Conservation (phyloP, 2,329 filamentous ascomycete species). For the Talaromyces islandicus region DNA sequence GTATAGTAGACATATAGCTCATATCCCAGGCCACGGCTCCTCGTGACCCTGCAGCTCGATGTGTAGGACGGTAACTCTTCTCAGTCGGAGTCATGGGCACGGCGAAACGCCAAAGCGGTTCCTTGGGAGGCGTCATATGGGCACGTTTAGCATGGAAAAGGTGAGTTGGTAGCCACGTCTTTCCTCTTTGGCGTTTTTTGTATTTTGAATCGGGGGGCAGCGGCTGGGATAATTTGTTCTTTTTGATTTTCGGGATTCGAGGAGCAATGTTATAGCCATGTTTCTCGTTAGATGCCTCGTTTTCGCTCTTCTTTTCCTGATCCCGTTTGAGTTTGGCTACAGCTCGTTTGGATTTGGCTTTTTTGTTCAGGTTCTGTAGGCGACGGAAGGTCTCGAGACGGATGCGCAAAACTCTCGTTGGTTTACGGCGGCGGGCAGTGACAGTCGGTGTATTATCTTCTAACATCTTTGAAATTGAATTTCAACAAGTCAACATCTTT, state of each 20-base stretch:
- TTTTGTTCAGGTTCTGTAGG: conserved; percentile 55
- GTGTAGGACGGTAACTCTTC: conserved; percentile 83
- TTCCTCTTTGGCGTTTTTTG: conserved; percentile 76
- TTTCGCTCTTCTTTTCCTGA: conserved; percentile 16
- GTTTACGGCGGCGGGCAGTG: conserved; percentile 48
- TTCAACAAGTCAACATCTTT: not conserved
- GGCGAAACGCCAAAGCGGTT: conserved; percentile 84
- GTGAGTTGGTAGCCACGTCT: conserved; percentile 93
- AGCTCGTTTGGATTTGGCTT: conserved; percentile 34
- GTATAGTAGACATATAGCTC: conserved; percentile 87
- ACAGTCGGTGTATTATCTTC: conserved; percentile 88
- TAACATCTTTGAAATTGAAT: conserved; percentile 55
- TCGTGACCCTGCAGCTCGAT: conserved; percentile 68
- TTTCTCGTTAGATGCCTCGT: conserved; percentile 19
- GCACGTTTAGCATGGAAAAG: conserved; percentile 90
- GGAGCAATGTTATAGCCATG: conserved; percentile 32
- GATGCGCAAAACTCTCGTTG: conserved; percentile 40
- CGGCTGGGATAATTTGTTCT: conserved; percentile 62
- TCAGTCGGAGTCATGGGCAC: conserved; percentile 78
- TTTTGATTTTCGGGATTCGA: conserved; percentile 59
- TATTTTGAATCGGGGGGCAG: conserved; percentile 62
- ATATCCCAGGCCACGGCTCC: conserved; percentile 87
- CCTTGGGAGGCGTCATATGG: conserved; percentile 72
- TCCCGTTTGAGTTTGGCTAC: conserved; percentile 41
- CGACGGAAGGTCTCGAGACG: conserved; percentile 71